Percentiles rank a stretch among this genome's conserved stretches.
These are phyloP conservation scores for Dryadomyces quercivorus DNA, from an alignment of 2,329 filamentous ascomycete genomes.

Conservation along the genomic window DNA sequence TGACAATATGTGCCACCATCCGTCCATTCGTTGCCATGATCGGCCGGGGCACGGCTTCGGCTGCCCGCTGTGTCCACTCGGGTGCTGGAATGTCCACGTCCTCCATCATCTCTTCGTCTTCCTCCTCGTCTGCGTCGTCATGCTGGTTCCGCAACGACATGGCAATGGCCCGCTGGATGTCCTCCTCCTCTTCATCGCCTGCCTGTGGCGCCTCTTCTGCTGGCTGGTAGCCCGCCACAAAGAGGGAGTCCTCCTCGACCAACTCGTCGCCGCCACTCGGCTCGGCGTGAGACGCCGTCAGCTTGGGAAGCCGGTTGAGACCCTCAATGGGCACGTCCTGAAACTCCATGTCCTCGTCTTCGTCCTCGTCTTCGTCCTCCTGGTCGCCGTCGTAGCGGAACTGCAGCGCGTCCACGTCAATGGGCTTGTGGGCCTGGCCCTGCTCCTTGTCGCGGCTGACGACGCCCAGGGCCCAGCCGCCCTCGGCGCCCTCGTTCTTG, in stretches of 20 bases:
- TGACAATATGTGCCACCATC: constrained; percentile 62
- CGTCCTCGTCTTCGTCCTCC: constrained; percentile 54
- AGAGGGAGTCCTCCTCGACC: constrained; percentile 42
- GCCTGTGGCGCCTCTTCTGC: constrained; percentile 17
- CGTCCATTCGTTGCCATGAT: constrained; percentile 39
- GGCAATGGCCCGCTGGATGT: constrained; percentile 70
- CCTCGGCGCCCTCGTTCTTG: constrained; percentile 88
- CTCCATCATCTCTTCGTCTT: constrained; percentile 32
- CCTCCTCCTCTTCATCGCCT: constrained; percentile 38
- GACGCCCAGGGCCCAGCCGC: constrained; percentile 90
- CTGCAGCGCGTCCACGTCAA: constrained; percentile 68
- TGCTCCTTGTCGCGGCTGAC: constrained; percentile 75
- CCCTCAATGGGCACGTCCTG: constrained; percentile 90
- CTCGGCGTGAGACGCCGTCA: constrained; percentile 11
- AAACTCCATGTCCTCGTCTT: constrained; percentile 57
- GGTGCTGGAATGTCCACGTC: constrained; percentile 41
- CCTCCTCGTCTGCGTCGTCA: constrained; percentile 19
- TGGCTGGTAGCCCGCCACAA: constrained; percentile 27
- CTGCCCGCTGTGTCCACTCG: constrained; percentile 44
- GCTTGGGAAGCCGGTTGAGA: constrained; percentile 68
- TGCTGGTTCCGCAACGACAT: constrained; percentile 66
- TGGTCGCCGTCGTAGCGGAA: constrained; percentile 48
- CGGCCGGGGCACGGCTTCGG: constrained; percentile 32
- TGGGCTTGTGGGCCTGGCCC: constrained; percentile 73
- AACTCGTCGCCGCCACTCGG: constrained; percentile 17